Conservation (phyloP, 2,329 filamentous ascomycete species). For the Magnaporthiopsis incrustans region DNA sequence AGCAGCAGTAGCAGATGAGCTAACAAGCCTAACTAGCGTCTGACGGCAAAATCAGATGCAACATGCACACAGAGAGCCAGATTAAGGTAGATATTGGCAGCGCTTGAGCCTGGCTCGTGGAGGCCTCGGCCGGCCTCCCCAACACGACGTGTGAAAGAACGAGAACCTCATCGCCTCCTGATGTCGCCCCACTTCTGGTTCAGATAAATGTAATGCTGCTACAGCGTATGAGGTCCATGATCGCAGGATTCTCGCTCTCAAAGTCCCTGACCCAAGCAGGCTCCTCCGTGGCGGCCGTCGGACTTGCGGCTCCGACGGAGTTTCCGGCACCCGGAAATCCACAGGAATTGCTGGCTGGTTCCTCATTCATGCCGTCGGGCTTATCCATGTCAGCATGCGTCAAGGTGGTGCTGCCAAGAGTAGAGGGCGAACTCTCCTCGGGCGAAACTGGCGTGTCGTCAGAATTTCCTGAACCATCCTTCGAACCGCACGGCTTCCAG, state of each 20-base stretch:
- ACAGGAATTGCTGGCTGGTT: no score
- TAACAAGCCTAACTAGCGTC: background rate
- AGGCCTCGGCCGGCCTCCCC: no score
- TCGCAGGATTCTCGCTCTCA: slow-evolving; percentile 11
- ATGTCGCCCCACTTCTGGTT: background rate
- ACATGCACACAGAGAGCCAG: background rate
- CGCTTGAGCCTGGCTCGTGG: background rate
- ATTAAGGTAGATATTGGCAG: background rate
- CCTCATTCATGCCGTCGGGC: background rate
- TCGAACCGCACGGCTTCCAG: background rate
- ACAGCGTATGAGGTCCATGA: slow-evolving; percentile 19
- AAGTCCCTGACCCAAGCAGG: slow-evolving; percentile 18
- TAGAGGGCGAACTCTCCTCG: background rate
- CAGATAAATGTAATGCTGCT: slow-evolving; percentile 3
- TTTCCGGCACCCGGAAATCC: background rate
- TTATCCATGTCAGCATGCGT: background rate
- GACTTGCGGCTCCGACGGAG: background rate
- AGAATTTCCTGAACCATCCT: background rate
- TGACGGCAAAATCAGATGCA: background rate
- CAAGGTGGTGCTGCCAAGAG: background rate
- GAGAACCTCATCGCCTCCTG: background rate
- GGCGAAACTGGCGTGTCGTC: background rate
- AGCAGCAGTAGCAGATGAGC: no score
- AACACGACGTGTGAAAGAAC: background rate
- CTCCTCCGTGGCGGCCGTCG: slow-evolving; percentile 8